These are phyloP conservation scores for Brettanomyces sp. DNA, from an alignment of 805 yeast genomes.

Conservation along the genomic window DNA sequence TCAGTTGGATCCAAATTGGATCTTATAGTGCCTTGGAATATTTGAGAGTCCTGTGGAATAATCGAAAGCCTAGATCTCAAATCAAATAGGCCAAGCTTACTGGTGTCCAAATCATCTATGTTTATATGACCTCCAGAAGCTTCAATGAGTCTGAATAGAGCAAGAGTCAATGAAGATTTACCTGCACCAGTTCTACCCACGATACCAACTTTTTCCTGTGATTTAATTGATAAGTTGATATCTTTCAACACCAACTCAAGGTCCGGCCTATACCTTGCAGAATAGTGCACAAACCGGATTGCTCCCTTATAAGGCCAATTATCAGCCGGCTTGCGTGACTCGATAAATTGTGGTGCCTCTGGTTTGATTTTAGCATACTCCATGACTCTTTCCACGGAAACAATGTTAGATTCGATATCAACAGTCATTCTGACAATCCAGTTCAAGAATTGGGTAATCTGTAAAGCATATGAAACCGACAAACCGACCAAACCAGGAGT, in stretches of 20 bases:
- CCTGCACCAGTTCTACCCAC: conserved; percentile 99
- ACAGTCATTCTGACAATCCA: conserved; percentile 99
- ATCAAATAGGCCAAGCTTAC: conserved; percentile 64
- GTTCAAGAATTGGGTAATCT: conserved; percentile 84
- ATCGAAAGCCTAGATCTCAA: conserved; percentile 70
- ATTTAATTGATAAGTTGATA: conserved; percentile 52
- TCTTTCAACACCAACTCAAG: conserved; percentile 71
- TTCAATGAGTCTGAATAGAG: conserved; percentile 80
- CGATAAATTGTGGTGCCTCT: conserved; percentile 66
- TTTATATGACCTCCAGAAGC: conserved; percentile 50
- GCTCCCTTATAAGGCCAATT: conserved; percentile 71
- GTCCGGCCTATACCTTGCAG: conserved; percentile 78
- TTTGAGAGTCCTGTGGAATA: conserved; percentile 92
- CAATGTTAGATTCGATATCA: conserved; percentile 95
- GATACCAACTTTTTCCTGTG: conserved; percentile 84
- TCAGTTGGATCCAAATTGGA: conserved; percentile 81
- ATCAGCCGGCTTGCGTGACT: conserved; percentile 45
- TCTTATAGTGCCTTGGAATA: conserved; percentile 77
- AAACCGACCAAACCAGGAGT: conserved; percentile 92
- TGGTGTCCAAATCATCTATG: conserved; percentile 63
- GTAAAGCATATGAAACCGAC: conserved; percentile 86
- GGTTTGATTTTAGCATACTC: conserved; percentile 44
- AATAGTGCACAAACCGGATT: conserved; percentile 58
- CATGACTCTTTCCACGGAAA: conserved; percentile 60
- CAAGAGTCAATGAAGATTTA: conserved; percentile 75